Base-by-base conservation (phyloP, 768 basidiomycete genomes). In the Scleroderma citrinum region DNA sequence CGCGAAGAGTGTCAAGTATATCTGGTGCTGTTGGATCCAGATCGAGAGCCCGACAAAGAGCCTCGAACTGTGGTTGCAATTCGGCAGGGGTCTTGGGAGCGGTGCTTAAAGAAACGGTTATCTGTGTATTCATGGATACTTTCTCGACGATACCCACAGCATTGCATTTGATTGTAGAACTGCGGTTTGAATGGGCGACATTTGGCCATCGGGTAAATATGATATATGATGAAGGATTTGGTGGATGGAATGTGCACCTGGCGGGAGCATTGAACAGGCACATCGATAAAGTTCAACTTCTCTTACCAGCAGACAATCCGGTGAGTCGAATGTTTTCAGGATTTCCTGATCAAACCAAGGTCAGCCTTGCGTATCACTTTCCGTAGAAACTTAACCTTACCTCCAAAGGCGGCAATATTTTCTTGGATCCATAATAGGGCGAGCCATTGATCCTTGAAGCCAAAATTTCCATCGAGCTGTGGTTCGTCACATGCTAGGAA, bases 391-490 rank as follows among this genome's bases (percentile, higher is more conserved):
- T 6, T 26, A 36, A n/a, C 0, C 68, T 46, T 59, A 80, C 86
- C 87, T 63, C 87, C 88, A 53, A 89, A 90, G 0, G 69, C 67
- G 34, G 63, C 63, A 19, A 90, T 86, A 56, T 89, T 85, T 16
- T 76, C 76, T 40, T 71, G 76, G 21, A 89, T 69, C 86, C 87
- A 89, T 55, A 77, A 69, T n/a, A 89, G 59, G 1, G 81, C 87
- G 17, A 85, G 58, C 87, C 87, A 89, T 57, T 86, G 85, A 58
- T 90, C 87, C 64, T 88, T 89, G 70, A 90, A 90, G 1, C 87
- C 87, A 61, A 83, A 90, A 58, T 90, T 91, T 3, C 88, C 87
- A 14, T 71, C 69, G 40, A 90, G 60, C 36, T 66, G 59, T 12
- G 84, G 85, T 50, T 76, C 63, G 39, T 84, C 81, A 54, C 75